Evolutionary conservation across 2,329 filamentous ascomycete genomes (phyloP), one percentile per base, ranked within the genome.

Genomic region (Chrysosphaeria jannelii): DNA sequence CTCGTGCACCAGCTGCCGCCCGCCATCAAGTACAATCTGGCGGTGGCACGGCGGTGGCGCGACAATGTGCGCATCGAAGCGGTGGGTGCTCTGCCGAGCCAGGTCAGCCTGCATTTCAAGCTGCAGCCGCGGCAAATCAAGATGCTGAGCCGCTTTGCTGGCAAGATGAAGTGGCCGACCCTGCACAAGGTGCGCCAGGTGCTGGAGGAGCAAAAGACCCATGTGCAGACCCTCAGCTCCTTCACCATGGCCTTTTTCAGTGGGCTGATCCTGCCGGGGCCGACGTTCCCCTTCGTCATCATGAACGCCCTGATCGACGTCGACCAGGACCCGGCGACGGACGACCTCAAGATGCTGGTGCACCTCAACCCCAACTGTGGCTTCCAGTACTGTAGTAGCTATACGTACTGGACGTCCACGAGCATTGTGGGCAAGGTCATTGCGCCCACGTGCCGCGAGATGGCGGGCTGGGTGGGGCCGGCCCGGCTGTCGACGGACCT

Each of bases 251-350:
- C 70, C 5, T 78, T 70, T 45, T 75, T 76, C 35, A 70, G 64
- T 18, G 69, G 68, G 4, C 52, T 76, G 9, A 56, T 76, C 17
- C 44, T 78, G 4, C 70, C 70, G 6, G 70, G 70, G 52, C 45
- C 52, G 4, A 63, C 58, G 0, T 59, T 72, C 21, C 66, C 69
- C 3, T 78, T 70, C 43, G 53, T 75, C 18, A 61, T 74, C 21
- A 76, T 78, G 66, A 76, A 75, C 37, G 58, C 68, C 4, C 50
- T 78, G 20, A 63, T 76, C 31, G 70, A 76, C 38, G 59, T 71
- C 33, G 69, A 76, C 34, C 61, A 62, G 2, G 67, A 72, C 36
- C 53, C 53, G 4, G 62, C 61, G 3, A 61, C 58, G 5, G 58
- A 67, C 29, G 48, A 61, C 6, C 53, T 76, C 10, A 61, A 63